Percentiles rank a stretch among this genome's conserved stretches.
phyloP scores from a whole-genome alignment of 768 basidiomycete genomes.

The Agrocybe pediades region DNA sequence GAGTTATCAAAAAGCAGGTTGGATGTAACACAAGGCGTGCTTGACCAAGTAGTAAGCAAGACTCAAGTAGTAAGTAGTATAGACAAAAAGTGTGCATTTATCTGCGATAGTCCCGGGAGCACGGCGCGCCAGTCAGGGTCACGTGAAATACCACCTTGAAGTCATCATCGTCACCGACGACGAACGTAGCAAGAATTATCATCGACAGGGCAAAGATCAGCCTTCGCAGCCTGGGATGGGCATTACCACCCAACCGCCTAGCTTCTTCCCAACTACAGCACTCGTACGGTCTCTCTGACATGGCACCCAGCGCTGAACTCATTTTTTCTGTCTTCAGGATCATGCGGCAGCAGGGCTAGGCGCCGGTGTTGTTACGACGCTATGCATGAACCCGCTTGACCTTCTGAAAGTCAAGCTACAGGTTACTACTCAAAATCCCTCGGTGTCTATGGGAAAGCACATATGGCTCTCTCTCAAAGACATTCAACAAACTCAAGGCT shows the following conservation, averaged over 20 bases:
- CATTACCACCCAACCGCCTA: constrained; percentile 39
- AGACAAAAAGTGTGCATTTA: no score
- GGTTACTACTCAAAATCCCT: constrained; percentile 69
- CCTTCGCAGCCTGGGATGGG: constrained; percentile 13
- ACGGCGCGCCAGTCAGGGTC: no score
- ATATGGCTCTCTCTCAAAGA: constrained; percentile 77
- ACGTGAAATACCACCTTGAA: constrained; percentile 1
- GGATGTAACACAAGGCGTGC: no score
- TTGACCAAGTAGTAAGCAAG: no score
- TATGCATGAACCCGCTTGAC: constrained; percentile 98
- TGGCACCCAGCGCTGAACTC: background rate
- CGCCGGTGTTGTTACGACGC: constrained; percentile 88
- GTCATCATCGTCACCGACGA: background rate
- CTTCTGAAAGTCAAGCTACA: constrained; percentile 94
- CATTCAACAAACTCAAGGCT: constrained; percentile 76
- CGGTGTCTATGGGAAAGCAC: constrained; percentile 64
- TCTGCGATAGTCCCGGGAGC: no score
- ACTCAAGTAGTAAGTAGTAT: no score
- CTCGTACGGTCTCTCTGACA: constrained; percentile 29
- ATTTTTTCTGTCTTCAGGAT: constrained; percentile 53
- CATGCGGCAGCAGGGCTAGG: constrained; percentile 94
- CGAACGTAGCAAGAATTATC: background rate
- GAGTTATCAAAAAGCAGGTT: no score
- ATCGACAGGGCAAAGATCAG: background rate
- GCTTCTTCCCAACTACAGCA: constrained; percentile 53